Percentiles rank a stretch among this genome's conserved stretches.
These are phyloP conservation scores for Flaveria floridana DNA, from an alignment of 140 eudicot species.

Conservation along the genomic window DNA sequence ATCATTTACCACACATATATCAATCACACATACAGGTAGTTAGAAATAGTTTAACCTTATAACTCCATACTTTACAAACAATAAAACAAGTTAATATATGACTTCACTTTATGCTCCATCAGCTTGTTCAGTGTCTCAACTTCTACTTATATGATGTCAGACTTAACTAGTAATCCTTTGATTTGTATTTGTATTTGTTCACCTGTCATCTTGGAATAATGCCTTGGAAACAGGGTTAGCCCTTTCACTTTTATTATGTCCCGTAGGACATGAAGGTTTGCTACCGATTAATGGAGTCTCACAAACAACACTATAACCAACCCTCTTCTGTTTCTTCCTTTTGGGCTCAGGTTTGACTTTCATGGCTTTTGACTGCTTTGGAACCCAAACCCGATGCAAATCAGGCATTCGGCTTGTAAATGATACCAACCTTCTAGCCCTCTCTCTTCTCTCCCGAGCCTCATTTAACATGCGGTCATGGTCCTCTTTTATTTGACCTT, in stretches of 20 bases:
- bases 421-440: constrained; percentile 61
- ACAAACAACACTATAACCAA: constrained; percentile 56
- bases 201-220: constrained; percentile 63
- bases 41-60: neutral
- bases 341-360: constrained; percentile 46
- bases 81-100: constrained; percentile 6
- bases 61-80: constrained; percentile 17
- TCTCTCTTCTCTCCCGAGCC: constrained; percentile 78
- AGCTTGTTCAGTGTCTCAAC: neutral
- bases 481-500: constrained; percentile 37
- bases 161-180: neutral
- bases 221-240: constrained; percentile 60
- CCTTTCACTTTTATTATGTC: constrained; percentile 26
- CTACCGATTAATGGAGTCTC: constrained; percentile 70
- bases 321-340: constrained; percentile 46
- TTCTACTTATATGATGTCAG: neutral
- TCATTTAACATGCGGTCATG: constrained; percentile 49
- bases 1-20: neutral
- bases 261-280: constrained; percentile 33
- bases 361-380: constrained; percentile 54
- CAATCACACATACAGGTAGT: neutral
- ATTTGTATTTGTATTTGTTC: constrained; percentile 9
- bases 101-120: neutral
- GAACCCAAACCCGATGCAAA: constrained; percentile 94
- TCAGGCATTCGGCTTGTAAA: constrained; percentile 67